Conservation (phyloP, 2,329 filamentous ascomycete genomes). For the Mollisia scopiformis region DNA sequence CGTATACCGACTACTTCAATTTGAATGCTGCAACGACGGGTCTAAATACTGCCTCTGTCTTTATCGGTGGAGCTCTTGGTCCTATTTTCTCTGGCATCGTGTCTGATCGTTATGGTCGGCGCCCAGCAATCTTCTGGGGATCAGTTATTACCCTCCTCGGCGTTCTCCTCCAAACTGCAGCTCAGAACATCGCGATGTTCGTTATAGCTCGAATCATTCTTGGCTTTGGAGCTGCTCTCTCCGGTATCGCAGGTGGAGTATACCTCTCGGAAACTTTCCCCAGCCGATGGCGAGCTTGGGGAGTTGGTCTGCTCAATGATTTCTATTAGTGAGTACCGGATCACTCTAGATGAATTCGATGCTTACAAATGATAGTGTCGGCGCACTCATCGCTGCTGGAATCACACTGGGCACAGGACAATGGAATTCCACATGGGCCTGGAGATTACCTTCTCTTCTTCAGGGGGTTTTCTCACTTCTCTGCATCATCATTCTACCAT, state of each 20-base stretch:
- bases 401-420: slow-evolving; percentile 40
- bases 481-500: slow-evolving; percentile 26
- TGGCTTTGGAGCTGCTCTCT: slow-evolving; percentile 25
- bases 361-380: slow-evolving; percentile 24
- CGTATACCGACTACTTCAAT: slow-evolving; percentile 58
- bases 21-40: slow-evolving; percentile 54
- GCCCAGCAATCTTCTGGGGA: slow-evolving; percentile 23
- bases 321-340: slow-evolving; percentile 36
- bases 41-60: slow-evolving; percentile 57
- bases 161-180: slow-evolving; percentile 25
- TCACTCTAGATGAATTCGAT: background rate
- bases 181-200: slow-evolving; percentile 30
- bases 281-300: slow-evolving; percentile 47
- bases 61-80: slow-evolving; percentile 52
- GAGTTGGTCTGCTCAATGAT: slow-evolving; percentile 43
- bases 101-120: slow-evolving; percentile 42
- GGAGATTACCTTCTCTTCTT: slow-evolving; percentile 38
- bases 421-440: slow-evolving; percentile 41
- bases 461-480: slow-evolving; percentile 33
- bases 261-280: slow-evolving; percentile 54
- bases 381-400: slow-evolving; percentile 41
- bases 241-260: slow-evolving; percentile 45
- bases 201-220: slow-evolving; percentile 27
- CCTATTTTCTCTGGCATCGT: slow-evolving; percentile 43
- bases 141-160: slow-evolving; percentile 22